Evolutionary conservation across 768 basidiomycete genomes (phyloP).

Genomic region (Suillus occidentalis): DNA sequence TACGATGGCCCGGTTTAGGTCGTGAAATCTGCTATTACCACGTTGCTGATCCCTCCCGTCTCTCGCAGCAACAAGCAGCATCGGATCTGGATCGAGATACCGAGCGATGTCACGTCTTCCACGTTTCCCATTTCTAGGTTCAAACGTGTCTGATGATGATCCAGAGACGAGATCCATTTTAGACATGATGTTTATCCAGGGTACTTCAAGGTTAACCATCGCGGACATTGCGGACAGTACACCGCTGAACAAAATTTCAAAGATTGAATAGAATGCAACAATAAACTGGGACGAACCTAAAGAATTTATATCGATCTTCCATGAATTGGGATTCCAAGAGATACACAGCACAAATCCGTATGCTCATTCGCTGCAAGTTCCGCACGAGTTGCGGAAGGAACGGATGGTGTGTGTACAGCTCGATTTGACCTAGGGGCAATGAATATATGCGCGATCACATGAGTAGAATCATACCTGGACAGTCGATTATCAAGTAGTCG

Average conservation of each 20-base stretch:
- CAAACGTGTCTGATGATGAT: constrained; percentile 38
- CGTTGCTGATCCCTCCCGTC: constrained; percentile 48
- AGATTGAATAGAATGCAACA: not conserved
- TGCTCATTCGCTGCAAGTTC: constrained; percentile 69
- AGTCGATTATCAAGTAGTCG: constrained; percentile 93
- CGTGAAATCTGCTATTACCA: constrained; percentile 86
- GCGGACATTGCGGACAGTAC: constrained; percentile 98
- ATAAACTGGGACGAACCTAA: constrained; percentile 54
- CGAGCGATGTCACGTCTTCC: constrained; percentile 80
- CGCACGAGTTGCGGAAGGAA: constrained; percentile 91
- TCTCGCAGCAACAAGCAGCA: constrained; percentile 65
- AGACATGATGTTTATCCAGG: constrained; percentile 97
- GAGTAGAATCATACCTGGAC: constrained; percentile 61
- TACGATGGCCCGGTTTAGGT: constrained; percentile 92
- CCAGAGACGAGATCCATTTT: constrained; percentile 95
- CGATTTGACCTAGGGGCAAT: constrained; percentile 78
- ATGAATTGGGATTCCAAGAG: constrained; percentile 98
- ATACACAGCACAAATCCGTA: constrained; percentile 87
- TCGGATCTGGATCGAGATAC: constrained; percentile 96
- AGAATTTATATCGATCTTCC: constrained; percentile 99
- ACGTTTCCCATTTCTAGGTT: constrained; percentile 71
- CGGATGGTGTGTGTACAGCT: constrained; percentile 97
- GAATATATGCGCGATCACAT: constrained; percentile 8
- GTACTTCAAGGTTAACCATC: constrained; percentile 97
- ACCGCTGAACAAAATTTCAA: constrained; percentile 51